Evolutionary conservation across 768 basidiomycete species (phyloP).

Genomic region (Boletus vinaceobasis): DNA sequence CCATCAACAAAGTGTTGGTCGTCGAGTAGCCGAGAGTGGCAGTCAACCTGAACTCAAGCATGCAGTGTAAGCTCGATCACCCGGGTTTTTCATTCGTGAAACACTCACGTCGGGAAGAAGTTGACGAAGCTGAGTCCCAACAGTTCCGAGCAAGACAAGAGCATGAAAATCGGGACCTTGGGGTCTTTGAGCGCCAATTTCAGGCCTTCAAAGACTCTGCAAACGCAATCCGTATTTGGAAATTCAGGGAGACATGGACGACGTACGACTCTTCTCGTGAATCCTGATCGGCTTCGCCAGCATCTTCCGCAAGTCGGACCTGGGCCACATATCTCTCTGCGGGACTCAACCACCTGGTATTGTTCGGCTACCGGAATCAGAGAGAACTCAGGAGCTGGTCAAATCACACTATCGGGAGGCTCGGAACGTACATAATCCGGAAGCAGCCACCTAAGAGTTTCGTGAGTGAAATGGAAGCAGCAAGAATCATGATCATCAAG

Average conservation of each 20-base stretch:
- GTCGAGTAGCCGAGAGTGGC: conserved; percentile 61
- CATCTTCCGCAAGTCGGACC: conserved; percentile 63
- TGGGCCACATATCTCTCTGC: conserved; percentile 57
- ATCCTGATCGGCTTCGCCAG: conserved; percentile 64
- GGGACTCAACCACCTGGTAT: conserved; percentile 56
- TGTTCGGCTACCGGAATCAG: conserved; percentile 44
- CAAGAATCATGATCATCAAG: not conserved
- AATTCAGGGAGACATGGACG: not conserved
- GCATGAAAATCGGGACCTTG: conserved; percentile 49
- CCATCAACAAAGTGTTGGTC: conserved; percentile 54
- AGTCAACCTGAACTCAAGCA: conserved; percentile 40
- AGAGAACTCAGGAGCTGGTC: not conserved
- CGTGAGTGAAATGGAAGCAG: not conserved
- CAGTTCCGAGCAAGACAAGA: conserved; percentile 51
- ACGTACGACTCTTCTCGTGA: conserved; percentile 55
- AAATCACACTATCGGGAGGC: not conserved
- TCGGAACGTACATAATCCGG: conserved; percentile 52
- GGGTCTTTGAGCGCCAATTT: conserved; percentile 55
- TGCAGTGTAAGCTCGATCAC: not conserved
- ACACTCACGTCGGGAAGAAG: conserved; percentile 52
- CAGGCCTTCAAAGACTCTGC: conserved; percentile 29
- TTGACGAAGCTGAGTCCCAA: conserved; percentile 59
- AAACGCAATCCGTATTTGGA: not conserved
- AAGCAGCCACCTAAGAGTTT: conserved; percentile 45
- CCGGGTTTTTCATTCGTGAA: not conserved